phyloP scores from a whole-genome alignment of 1,139 yeast genomes.

The Suhomyces anneliseae region DNA sequence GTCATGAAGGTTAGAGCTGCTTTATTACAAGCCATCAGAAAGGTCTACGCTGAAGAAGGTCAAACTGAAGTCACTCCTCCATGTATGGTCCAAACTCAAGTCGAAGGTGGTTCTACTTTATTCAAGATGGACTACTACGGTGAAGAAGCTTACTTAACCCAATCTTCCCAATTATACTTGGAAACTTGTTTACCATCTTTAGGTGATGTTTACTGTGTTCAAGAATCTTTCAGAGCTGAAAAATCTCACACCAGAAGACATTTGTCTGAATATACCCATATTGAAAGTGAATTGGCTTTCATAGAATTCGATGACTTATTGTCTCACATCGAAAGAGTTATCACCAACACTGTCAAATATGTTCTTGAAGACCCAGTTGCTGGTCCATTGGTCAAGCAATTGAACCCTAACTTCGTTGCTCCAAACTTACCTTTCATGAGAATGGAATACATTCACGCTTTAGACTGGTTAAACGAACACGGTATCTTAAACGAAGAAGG shows the following conservation, averaged over 20 bases:
- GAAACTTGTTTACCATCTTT: conserved; percentile 95
- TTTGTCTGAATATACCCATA: conserved; percentile 93
- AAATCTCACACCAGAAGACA: conserved; percentile 99
- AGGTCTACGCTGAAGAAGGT: conserved; percentile 72
- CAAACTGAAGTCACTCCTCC: conserved; percentile 96
- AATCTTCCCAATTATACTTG: conserved; percentile 93
- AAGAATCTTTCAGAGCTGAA: conserved; percentile 99
- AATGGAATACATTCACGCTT: conserved; percentile 86
- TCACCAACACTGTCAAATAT: conserved; percentile 68
- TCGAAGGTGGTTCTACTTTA: conserved; percentile 97
- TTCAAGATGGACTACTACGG: conserved; percentile 94
- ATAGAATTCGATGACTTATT: conserved; percentile 83
- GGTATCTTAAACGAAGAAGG: conserved; percentile 94
- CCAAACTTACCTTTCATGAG: conserved; percentile 88
- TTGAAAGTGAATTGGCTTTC: conserved; percentile 92
- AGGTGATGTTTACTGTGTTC: conserved; percentile 96
- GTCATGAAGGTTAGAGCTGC: conserved; percentile 95
- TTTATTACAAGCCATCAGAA: conserved; percentile 71
- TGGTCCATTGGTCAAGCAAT: conserved; percentile 83
- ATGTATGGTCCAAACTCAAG: conserved; percentile 99
- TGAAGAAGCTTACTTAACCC: conserved; percentile 94
- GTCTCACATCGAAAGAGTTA: conserved; percentile 76
- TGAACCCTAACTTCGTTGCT: conserved; percentile 85
- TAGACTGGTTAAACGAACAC: conserved; percentile 96
- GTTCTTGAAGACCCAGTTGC: conserved; percentile 88